A percentile compares a stretch with the other conserved stretches of the same genome.
Conservation (phyloP, 164 flowering plant species). For the Piper betle region DNA sequence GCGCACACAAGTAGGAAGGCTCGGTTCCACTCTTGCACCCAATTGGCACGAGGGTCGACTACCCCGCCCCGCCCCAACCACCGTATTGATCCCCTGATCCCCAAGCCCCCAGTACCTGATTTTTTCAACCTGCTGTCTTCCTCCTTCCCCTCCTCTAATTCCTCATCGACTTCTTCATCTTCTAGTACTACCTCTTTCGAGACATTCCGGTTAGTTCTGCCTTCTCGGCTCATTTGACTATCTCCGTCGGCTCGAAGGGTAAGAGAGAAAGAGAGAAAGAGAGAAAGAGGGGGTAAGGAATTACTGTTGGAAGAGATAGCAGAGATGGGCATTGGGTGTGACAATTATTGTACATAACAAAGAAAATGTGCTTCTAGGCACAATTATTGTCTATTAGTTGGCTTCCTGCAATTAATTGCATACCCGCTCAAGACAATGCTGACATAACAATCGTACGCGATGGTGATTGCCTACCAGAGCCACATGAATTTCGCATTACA, state of each 20-base stretch:
- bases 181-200: slow-evolving; percentile 8
- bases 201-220: not conserved
- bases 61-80: slow-evolving; percentile 11
- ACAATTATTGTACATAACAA: not conserved
- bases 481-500: no score
- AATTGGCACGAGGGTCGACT: slow-evolving; percentile 43
- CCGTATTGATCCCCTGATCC: no score
- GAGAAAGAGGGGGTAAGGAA: not conserved
- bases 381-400: no score
- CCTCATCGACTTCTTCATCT: slow-evolving; percentile 12
- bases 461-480: no score
- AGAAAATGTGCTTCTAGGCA: not conserved
- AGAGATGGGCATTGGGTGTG: not conserved
- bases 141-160: slow-evolving; percentile 1
- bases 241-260: not conserved
- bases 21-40: slow-evolving; percentile 86
- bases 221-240: slow-evolving; percentile 7
- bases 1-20: slow-evolving; percentile 70
- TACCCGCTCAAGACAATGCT: no score
- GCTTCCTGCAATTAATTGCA: no score
- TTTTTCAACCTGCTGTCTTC: not conserved
- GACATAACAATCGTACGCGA: no score
- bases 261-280: not conserved
- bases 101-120: not conserved
- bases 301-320: not conserved